phyloP scores from a whole-genome alignment of 208 protist species.

The Lotmaria passim region DNA sequence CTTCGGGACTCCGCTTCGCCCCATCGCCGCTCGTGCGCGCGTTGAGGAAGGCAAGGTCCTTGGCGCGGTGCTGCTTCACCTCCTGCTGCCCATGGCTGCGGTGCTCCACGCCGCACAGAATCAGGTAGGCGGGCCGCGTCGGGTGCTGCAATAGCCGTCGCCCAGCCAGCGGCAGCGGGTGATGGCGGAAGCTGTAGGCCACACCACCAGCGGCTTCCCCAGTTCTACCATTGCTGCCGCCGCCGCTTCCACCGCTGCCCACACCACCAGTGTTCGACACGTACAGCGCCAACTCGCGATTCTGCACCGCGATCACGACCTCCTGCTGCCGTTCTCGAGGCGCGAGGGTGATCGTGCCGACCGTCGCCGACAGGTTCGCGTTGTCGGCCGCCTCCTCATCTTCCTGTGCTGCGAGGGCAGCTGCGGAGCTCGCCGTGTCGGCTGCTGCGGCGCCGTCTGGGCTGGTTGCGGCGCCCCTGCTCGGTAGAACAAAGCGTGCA shows the following conservation, averaged over 20 bases:
- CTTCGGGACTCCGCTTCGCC: conserved; percentile 3
- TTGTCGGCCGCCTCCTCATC: conserved; percentile 22
- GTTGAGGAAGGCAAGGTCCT: conserved; percentile 31
- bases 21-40: conserved; percentile 5
- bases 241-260: background rate
- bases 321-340: conserved; percentile 47
- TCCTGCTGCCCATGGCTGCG: conserved; percentile 50
- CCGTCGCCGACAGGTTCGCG: conserved; percentile 1
- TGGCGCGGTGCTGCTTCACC: conserved; percentile 36
- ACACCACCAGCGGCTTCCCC: conserved; percentile 36
- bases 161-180: conserved; percentile 64
- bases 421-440: background rate
- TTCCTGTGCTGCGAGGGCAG: conserved; percentile 16
- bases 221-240: background rate
- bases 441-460: background rate
- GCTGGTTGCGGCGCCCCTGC: conserved; percentile 6
- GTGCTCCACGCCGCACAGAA: conserved; percentile 72
- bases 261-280: conserved; percentile 37
- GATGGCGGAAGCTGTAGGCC: conserved; percentile 77
- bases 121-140: conserved; percentile 57
- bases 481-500: conserved; percentile 60
- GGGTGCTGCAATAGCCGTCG: conserved; percentile 74
- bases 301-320: conserved; percentile 67
- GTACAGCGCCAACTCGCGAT: conserved; percentile 67
- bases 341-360: conserved; percentile 24